Base-by-base conservation (phyloP, 805 yeast genomes). In the Wickerhamiella bombiphila region DNA sequence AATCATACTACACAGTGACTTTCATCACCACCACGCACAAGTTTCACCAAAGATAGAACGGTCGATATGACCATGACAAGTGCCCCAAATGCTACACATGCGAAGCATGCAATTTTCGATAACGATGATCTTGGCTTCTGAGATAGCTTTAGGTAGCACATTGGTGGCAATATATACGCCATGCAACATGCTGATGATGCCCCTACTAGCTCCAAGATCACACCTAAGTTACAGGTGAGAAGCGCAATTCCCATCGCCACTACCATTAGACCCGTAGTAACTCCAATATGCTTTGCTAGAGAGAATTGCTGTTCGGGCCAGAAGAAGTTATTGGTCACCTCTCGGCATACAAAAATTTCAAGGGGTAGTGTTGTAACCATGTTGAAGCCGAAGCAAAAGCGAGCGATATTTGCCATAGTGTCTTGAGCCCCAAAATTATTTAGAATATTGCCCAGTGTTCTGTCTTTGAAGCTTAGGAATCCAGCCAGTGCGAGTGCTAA, bases 301-400 rank as follows among this genome's bases (percentile, higher is more conserved):
- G 42, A 14, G 13, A 39, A 42, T 17, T 41, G 35, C 21, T 39
- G 34, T 15, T 40, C 46, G 37, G 65, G 50, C 64, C 58, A 52
- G 22, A 65, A 50, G 38, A 77, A 59, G 47, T 82, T 93, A 42
- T 72, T 68, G n/a, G 81, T 56, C 1, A 86, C 94, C 47, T 86
- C 94, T 44, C 96, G 62, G 22, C 91, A 75, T 2, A 88, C 97
- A 55, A 85, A 86, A 0, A 86, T 71, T 56, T 86, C 97, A 37
- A 86, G 56, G 0, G 97, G 97, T 46, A 80, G 76, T 0, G 95
- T 85, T 0, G 95, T 85, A 35, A 85, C 63, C 95, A 85, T 85
- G 52, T 85, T 85, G 50, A 85, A 64, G 0, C 95, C 95, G 55
- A 85, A 85, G 48, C 94, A 81, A 45, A 86, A 70, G 38, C 97